Conservation (phyloP, 2,329 filamentous ascomycete species). For the Chrysoporthe deuterocubensis region DNA sequence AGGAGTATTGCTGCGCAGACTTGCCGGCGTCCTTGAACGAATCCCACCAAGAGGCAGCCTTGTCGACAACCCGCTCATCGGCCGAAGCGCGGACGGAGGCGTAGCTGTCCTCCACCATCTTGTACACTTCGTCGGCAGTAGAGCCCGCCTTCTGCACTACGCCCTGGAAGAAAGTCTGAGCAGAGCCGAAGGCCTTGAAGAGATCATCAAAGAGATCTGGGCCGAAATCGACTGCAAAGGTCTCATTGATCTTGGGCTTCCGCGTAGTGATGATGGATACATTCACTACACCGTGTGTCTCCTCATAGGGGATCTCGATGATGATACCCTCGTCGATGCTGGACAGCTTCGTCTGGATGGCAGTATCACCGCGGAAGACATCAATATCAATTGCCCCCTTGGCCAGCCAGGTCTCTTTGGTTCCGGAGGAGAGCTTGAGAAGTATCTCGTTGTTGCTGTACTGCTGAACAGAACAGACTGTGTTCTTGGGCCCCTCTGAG, state of each 20-base stretch:
- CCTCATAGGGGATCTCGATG: slow-evolving; percentile 55
- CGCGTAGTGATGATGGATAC: slow-evolving; percentile 62
- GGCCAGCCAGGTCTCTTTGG: slow-evolving; percentile 58
- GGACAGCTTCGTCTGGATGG: slow-evolving; percentile 53
- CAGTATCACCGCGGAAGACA: slow-evolving; percentile 52
- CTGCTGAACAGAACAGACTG: slow-evolving; percentile 51
- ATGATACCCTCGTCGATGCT: slow-evolving; percentile 55
- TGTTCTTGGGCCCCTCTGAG: slow-evolving; percentile 37
- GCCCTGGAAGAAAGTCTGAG: slow-evolving; percentile 3
- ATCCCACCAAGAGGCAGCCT: slow-evolving; percentile 37
- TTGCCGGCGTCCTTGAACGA: slow-evolving; percentile 36
- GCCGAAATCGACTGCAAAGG: slow-evolving; percentile 64
- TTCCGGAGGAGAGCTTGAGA: slow-evolving; percentile 55
- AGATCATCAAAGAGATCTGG: slow-evolving; percentile 49
- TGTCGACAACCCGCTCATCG: slow-evolving; percentile 38
- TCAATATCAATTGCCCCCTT: slow-evolving; percentile 61
- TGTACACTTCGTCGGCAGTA: slow-evolving; percentile 38
- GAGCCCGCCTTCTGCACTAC: slow-evolving; percentile 1
- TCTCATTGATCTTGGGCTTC: slow-evolving; percentile 64
- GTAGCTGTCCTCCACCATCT: slow-evolving; percentile 36
- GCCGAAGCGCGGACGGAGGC: slow-evolving; percentile 38
- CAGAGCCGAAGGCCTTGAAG: neutral
- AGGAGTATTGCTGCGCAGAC: slow-evolving; percentile 30
- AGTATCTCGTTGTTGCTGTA: slow-evolving; percentile 55
- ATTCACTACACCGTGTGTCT: slow-evolving; percentile 62